Conservation (phyloP, 257 asterid species). For the Oldenlandia corymbosa region DNA sequence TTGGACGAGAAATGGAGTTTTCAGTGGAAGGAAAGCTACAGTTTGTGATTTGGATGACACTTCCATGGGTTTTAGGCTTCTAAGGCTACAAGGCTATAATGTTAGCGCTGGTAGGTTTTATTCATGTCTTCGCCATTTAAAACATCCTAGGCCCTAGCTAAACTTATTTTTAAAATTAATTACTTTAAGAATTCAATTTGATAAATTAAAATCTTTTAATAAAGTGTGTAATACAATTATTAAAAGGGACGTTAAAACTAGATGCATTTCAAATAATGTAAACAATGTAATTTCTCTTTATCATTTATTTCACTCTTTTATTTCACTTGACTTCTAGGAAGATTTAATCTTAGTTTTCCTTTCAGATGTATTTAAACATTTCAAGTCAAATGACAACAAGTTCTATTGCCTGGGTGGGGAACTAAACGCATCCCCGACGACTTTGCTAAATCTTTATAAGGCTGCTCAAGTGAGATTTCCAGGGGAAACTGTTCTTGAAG, state of each 20-base stretch:
- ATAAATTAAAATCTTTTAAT: neutral
- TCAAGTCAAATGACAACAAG: constrained; percentile 31
- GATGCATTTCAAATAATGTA: no score
- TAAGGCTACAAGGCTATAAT: constrained; percentile 40
- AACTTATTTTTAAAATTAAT: no score
- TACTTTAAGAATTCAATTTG: neutral
- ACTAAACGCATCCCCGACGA: constrained; percentile 33
- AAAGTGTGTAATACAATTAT: no score
- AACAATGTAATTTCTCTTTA: no score
- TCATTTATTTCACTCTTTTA: no score
- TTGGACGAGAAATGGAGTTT: constrained; percentile 46
- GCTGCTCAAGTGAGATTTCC: constrained; percentile 42
- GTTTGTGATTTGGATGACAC: constrained; percentile 44
- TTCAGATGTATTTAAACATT: constrained; percentile 36
- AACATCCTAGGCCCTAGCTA: no score
- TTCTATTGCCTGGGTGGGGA: constrained; percentile 38
- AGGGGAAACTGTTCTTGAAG: constrained; percentile 46
- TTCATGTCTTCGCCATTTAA: no score
- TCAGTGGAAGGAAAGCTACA: constrained; percentile 34
- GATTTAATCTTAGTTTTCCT: no score
- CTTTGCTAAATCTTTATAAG: constrained; percentile 35
- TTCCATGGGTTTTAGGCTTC: constrained; percentile 48
- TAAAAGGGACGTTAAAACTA: no score
- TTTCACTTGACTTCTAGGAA: neutral
- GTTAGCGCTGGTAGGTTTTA: constrained; percentile 27